A percentile compares a stretch with the other conserved stretches of the same genome.
Conservation (phyloP, 495 filamentous ascomycete species). For the Penicillium chermesinum region DNA sequence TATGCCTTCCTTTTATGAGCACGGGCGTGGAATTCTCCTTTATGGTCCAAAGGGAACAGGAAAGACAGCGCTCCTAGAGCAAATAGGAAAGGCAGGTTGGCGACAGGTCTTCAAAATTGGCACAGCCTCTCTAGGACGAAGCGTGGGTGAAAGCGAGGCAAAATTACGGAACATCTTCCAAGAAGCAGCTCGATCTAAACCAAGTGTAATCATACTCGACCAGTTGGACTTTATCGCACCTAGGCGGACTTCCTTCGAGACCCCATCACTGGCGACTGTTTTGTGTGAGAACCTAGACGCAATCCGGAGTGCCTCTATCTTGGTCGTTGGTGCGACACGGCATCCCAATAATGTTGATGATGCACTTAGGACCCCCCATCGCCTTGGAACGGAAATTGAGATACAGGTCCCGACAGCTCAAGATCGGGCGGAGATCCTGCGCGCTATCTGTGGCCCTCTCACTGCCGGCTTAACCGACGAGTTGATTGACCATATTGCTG, state of each 20-base stretch:
- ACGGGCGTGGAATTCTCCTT: conserved; percentile 59
- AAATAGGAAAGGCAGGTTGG: conserved; percentile 65
- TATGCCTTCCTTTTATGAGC: conserved; percentile 41
- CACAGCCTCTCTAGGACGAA: conserved; percentile 46
- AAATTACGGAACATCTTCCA: conserved; percentile 66
- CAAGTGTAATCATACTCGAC: conserved; percentile 80
- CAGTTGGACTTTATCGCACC: conserved; percentile 70
- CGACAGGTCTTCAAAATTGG: conserved; percentile 58
- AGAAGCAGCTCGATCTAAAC: conserved; percentile 64
- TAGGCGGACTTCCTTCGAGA: conserved; percentile 45
- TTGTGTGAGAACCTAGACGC: conserved; percentile 43
- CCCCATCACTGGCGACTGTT: conserved; percentile 29
- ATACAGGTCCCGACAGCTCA: conserved; percentile 71
- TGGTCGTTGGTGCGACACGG: conserved; percentile 70
- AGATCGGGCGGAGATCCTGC: conserved; percentile 71
- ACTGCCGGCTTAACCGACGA: conserved; percentile 26
- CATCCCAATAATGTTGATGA: conserved; percentile 71
- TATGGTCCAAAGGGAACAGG: conserved; percentile 82
- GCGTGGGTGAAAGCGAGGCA: conserved; percentile 38
- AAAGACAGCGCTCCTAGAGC: conserved; percentile 65
- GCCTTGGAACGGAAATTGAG: conserved; percentile 69
- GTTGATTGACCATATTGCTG: conserved; percentile 45
- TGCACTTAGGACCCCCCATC: conserved; percentile 58
- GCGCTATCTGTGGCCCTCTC: conserved; percentile 34
- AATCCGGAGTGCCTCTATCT: conserved; percentile 43